Conservation (phyloP, 2,329 filamentous ascomycete genomes). For the Hymenoscyphus linearis region DNA sequence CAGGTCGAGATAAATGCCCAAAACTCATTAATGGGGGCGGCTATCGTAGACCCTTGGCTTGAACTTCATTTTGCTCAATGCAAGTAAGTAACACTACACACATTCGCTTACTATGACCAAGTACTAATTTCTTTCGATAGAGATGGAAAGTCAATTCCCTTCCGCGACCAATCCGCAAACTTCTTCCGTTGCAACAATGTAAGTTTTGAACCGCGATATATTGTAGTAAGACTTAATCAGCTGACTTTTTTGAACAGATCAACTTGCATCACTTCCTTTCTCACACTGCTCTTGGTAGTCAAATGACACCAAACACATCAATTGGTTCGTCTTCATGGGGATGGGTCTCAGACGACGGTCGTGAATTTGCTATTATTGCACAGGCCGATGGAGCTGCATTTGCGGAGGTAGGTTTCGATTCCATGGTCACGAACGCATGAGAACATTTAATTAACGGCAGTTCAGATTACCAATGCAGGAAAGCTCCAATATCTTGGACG, state of each 20-base stretch:
- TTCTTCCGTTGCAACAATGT: neutral
- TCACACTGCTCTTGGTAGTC: neutral
- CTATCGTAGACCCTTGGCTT: neutral
- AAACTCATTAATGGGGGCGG: neutral
- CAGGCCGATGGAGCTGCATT: conserved; percentile 1
- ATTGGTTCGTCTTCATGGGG: neutral
- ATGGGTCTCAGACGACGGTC: neutral
- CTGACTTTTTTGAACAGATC: neutral
- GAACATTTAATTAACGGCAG: neutral
- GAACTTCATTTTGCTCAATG: neutral
- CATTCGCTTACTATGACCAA: neutral
- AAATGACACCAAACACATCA: neutral
- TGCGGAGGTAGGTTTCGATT: neutral
- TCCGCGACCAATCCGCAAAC: neutral
- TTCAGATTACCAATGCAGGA: neutral
- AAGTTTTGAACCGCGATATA: neutral
- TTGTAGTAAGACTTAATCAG: neutral
- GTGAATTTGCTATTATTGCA: conserved; percentile 1
- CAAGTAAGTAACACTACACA: neutral
- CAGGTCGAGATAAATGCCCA: neutral
- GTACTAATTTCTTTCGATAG: neutral
- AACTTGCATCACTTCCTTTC: neutral
- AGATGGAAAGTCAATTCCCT: neutral
- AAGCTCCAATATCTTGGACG: conserved; percentile 1
- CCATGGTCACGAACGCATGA: neutral